A percentile compares a stretch with the other conserved stretches of the same genome.
These are phyloP conservation scores for Populus trichocarpa DNA, from an alignment of 441 rosid genomes.

Conservation along the genomic window DNA sequence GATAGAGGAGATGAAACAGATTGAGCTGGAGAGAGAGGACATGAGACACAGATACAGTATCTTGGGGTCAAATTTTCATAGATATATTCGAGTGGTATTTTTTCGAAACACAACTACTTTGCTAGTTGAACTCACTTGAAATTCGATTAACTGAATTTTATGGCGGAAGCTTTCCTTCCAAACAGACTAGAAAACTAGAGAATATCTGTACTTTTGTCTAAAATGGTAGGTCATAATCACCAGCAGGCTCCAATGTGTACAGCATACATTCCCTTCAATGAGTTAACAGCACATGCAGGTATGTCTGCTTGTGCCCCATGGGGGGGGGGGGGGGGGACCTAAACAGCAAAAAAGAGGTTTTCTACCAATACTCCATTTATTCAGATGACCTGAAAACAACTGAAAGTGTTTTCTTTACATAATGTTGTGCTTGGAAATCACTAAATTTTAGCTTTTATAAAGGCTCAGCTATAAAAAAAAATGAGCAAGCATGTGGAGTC, in stretches of 20 bases:
- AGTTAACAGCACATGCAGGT: not conserved
- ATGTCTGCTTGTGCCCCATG: no score
- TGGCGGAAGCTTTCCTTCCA: not conserved
- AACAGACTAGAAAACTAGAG: no score
- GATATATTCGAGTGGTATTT: not conserved
- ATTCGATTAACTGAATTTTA: no score
- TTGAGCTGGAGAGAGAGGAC: not conserved
- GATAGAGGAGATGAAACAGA: not conserved
- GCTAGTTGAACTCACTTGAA: not conserved
- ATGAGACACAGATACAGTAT: not conserved
- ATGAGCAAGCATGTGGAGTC: not conserved
- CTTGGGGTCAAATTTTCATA: not conserved
- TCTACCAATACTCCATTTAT: not conserved
- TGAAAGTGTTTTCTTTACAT: not conserved
- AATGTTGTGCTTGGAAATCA: no score
- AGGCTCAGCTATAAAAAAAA: no score
- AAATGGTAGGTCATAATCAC: no score
- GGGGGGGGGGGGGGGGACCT: not conserved
- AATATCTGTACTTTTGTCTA: no score
- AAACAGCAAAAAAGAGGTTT: not conserved
- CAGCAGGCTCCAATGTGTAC: no score
- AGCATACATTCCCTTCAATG: no score
- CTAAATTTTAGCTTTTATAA: no score
- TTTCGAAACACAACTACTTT: not conserved
- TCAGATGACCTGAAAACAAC: not conserved